Conservation (phyloP, 192 early-diverging fungal genomes). For the Martensiomyces pterosporus region DNA sequence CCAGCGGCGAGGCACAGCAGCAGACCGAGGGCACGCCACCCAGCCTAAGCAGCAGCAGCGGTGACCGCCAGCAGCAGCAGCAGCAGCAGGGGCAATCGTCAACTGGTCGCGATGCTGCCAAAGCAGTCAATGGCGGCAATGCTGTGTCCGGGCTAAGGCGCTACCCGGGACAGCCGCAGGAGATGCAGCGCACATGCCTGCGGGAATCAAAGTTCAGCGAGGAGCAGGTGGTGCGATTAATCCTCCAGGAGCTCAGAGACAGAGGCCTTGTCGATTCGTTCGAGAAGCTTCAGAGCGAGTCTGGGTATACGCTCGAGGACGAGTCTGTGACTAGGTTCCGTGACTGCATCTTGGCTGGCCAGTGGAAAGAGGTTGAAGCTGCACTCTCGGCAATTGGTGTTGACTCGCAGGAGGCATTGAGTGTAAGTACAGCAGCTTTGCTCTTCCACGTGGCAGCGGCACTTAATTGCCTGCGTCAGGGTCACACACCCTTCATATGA, state of each 20-base stretch:
- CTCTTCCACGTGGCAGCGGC: no score
- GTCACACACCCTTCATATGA: no score
- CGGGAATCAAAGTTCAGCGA: slow-evolving; percentile 42
- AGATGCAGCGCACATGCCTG: slow-evolving; percentile 35
- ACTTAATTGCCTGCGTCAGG: no score
- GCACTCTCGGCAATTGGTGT: slow-evolving; percentile 51
- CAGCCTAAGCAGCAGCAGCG: slow-evolving; percentile 9
- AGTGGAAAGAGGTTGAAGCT: slow-evolving; percentile 68
- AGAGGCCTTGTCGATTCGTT: slow-evolving; percentile 77
- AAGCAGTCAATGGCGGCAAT: no score
- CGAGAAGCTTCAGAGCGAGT: slow-evolving; percentile 67
- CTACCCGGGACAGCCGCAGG: slow-evolving; percentile 33
- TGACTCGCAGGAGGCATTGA: slow-evolving; percentile 9
- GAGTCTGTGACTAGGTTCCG: slow-evolving; percentile 67
- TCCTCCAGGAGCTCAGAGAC: slow-evolving; percentile 81
- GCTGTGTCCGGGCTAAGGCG: slow-evolving; percentile 17
- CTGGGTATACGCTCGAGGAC: slow-evolving; percentile 73
- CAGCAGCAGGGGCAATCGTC: slow-evolving; percentile 3
- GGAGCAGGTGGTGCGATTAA: slow-evolving; percentile 81
- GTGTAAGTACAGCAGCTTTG: no score
- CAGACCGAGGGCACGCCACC: background rate
- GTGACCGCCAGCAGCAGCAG: background rate
- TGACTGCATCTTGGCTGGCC: slow-evolving; percentile 64
- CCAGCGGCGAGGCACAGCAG: background rate
- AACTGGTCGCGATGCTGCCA: no score